Percentiles rank a stretch among this genome's conserved stretches.
Conservation (phyloP, 495 filamentous ascomycete species). For the Penicillium egyptiacum region DNA sequence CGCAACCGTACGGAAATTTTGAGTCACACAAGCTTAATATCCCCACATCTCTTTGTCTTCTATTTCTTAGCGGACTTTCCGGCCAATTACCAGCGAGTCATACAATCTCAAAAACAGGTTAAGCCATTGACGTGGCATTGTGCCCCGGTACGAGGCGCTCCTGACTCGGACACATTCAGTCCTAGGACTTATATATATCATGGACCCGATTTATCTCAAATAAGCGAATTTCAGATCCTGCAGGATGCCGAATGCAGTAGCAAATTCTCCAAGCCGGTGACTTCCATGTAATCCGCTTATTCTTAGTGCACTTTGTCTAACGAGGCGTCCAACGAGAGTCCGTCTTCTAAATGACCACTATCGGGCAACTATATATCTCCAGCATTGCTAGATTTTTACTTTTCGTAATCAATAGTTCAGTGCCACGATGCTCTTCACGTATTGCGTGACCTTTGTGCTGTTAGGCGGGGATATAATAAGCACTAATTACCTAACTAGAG, state of each 20-base stretch:
- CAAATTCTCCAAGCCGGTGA: not conserved
- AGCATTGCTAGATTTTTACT: not conserved
- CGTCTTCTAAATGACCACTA: not conserved
- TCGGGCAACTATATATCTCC: not conserved
- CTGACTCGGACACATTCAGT: not conserved
- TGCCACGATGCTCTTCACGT: not conserved
- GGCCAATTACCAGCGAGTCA: not conserved
- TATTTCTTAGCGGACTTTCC: not conserved
- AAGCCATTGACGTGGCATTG: not conserved
- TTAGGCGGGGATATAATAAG: not conserved
- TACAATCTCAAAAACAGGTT: not conserved
- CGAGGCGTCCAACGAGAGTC: not conserved
- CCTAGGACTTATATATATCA: not conserved
- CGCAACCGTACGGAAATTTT: not conserved
- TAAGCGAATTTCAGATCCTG: not conserved
- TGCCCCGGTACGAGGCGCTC: not conserved
- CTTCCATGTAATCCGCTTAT: not conserved
- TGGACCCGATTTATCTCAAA: not conserved
- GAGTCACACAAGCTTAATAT: constrained; percentile 1
- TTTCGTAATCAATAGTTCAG: not conserved
- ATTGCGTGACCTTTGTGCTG: not conserved
- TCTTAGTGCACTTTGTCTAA: not conserved
- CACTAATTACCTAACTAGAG: not conserved
- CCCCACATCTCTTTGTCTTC: not conserved
- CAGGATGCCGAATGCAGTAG: not conserved